Conservation (phyloP, 495 filamentous ascomycete species). For the Bryoglossum gracile region DNA sequence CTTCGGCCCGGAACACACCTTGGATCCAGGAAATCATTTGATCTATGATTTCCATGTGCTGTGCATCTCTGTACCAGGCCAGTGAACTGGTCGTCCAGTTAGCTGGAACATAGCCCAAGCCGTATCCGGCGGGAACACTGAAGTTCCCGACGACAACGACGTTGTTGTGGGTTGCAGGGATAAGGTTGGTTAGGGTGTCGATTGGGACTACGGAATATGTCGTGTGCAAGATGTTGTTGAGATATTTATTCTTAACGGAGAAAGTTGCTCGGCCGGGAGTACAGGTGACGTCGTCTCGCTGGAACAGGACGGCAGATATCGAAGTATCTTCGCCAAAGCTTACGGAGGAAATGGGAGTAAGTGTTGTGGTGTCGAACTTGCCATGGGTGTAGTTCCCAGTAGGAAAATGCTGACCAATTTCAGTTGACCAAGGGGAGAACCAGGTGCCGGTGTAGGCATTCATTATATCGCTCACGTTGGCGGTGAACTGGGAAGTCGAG, state of each 20-base stretch:
- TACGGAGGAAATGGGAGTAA: conserved; percentile 5
- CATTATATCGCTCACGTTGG: not conserved
- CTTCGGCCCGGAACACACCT: conserved; percentile 9
- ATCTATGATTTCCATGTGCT: conserved; percentile 5
- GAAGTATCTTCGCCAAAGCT: not conserved
- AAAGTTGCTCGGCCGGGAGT: conserved; percentile 7
- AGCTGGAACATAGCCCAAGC: conserved; percentile 8
- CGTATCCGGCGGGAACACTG: too few species aligned
- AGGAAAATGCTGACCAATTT: not conserved
- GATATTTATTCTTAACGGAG: conserved; percentile 9
- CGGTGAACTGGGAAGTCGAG: conserved; percentile 8
- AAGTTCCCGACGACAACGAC: conserved; percentile 11
- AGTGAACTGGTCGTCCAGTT: conserved; percentile 9
- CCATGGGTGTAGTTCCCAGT: conserved; percentile 11
- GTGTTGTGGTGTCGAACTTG: conserved; percentile 10
- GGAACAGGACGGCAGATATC: not conserved
- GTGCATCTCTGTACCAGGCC: conserved; percentile 6
- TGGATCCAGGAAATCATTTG: conserved; percentile 11
- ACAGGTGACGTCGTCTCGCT: conserved; percentile 2
- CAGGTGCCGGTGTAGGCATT: conserved; percentile 3
- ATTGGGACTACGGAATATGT: conserved; percentile 12
- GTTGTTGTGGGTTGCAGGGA: not conserved
- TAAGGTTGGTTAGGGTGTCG: conserved; percentile 11
- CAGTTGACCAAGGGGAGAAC: not conserved
- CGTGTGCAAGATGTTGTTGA: conserved; percentile 12